Evolutionary conservation across 2,329 filamentous ascomycete genomes (phyloP), one percentile per base, ranked within the genome.

Genomic region (Clarireedia hainanense): DNA sequence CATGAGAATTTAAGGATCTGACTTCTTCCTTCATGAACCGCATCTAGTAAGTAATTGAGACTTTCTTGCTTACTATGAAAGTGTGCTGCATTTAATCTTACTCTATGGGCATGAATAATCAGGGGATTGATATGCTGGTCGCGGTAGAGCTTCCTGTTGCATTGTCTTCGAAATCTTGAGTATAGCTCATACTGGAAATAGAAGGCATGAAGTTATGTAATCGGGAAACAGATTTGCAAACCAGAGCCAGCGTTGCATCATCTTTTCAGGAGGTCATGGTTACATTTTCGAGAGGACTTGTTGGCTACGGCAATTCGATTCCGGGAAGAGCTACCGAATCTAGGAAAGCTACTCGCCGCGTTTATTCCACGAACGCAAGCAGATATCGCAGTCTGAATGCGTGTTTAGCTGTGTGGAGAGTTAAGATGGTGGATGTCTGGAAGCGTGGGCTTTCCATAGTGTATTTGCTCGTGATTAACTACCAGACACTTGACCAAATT

Each of bases 131-230:
- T 55, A 27, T 47, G 39, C 26, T 37, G 15, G 24, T 36, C 46
- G 46, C 34, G 37, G 37, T 36, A 43, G 15, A 34, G 26, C 45
- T 34, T 23, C 9, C 23, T 34, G 45, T 55, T 40, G 36, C 45
- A 49, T 24, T 40, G 7, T 40, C 24, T 17, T 12, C 2, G 27
- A 17, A 39, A 23, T 49, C 5, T 9, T 14, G n/a, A 39, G 23
- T 23, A 27, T n/a, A 30, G 3, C 37, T 6, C 2, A 36, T 48
- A 40, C 6, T 24, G 10, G n/a, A n/a, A 20, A 23, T 24, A 14
- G 51, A 54, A 37, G 43, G 12, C n/a, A 49, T 49, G 43, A 54
- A 49, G 45, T 49, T 20, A 42, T 39, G 45, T 40, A 30, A 54
- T 1, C 6, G 4, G 27, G 24, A 48, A 6, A 15, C 2, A 6